Base-by-base conservation (phyloP, 305 asterid genomes). In the Fraxinus greggii region DNA sequence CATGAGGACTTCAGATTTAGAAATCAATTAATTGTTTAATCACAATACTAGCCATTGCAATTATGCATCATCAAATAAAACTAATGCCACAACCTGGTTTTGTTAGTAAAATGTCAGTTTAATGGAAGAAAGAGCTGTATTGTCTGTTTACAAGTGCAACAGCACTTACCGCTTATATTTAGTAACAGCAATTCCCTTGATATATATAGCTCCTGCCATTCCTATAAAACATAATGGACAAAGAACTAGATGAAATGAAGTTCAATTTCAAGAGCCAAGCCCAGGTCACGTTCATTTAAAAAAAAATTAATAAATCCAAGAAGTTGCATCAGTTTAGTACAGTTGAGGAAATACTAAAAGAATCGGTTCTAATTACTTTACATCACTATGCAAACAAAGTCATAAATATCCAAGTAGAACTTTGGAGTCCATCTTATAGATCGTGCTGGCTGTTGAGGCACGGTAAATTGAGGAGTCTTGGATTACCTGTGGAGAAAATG, bases 181-280 rank as follows among this genome's bases (percentile, higher is more conserved):
- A 75, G 99, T 93, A 83, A 95, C 91, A 0, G 94, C 99, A 84
- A 95, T 94, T 84, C 99, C 99, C 84, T 95, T 95, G 80, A 95
- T 93, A 80, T 94, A 93, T 74, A 95, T 88, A 79, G 99, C 99
- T 84, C 99, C 99, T n/a, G 99, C 88, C 99, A 95, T 95, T 69
- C 99, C 99, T 95, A 83, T 77, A 72, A 77, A 76, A 32, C 59
- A 65, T 65, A 28, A 65, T 10, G 32, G 61, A 24, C 7, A 65
- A 65, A 28, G 28, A 26, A 26, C 33, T 24, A 65, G 72, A 2
- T 29, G 59, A 74, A 76, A 83, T 40, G 38, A 70, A 75, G 26
- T 24, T n/a, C 63, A 56, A 84, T 54, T 67, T 2, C 61, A 54
- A 76, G 51, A 61, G 73, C 73, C 81, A 51, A 65, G 3, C 73